phyloP scores from a whole-genome alignment of 768 basidiomycete species.

The Exidia glandulosa region DNA sequence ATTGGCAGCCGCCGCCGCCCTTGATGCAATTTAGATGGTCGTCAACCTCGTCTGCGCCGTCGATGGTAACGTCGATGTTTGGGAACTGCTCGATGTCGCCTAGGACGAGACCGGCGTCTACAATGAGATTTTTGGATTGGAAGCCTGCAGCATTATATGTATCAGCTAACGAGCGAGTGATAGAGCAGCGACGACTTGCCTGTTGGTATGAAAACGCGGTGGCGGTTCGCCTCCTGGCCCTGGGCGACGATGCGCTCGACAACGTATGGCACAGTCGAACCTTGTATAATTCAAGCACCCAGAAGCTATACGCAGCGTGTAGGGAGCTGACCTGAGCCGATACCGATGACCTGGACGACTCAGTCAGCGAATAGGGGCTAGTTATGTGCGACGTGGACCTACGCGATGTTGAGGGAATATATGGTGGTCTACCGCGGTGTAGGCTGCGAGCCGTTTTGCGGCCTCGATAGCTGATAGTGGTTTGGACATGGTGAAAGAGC shows the following conservation, averaged over 20 bases:
- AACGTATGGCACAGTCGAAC: slow-evolving; percentile 92
- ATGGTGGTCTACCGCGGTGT: slow-evolving; percentile 87
- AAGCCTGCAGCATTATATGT: slow-evolving; percentile 43
- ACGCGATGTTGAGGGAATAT: slow-evolving; percentile 76
- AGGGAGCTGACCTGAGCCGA: slow-evolving; percentile 89
- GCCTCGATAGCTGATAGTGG: slow-evolving; percentile 40
- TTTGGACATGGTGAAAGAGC: not conserved
- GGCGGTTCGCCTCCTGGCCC: slow-evolving; percentile 61
- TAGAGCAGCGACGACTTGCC: slow-evolving; percentile 29
- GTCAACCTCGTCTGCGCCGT: slow-evolving; percentile 98
- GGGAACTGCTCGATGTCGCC: slow-evolving; percentile 89
- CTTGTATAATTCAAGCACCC: slow-evolving; percentile 22
- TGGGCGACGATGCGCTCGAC: slow-evolving; percentile 89
- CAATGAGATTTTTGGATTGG: slow-evolving; percentile 92
- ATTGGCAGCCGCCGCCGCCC: slow-evolving; percentile 92
- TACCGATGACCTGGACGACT: slow-evolving; percentile 64
- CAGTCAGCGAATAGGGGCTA: slow-evolving; percentile 4
- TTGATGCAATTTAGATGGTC: slow-evolving; percentile 84
- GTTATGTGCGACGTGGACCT: slow-evolving; percentile 7
- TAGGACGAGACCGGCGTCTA: slow-evolving; percentile 59
- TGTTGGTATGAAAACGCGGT: slow-evolving; percentile 83
- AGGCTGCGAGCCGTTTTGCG: slow-evolving; percentile 86
- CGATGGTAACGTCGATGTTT: slow-evolving; percentile 89
- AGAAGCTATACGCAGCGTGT: not conserved
- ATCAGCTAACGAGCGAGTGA: not conserved